Evolutionary conservation across 1,139 yeast species (phyloP).

Genomic region (Pichia sp.): DNA sequence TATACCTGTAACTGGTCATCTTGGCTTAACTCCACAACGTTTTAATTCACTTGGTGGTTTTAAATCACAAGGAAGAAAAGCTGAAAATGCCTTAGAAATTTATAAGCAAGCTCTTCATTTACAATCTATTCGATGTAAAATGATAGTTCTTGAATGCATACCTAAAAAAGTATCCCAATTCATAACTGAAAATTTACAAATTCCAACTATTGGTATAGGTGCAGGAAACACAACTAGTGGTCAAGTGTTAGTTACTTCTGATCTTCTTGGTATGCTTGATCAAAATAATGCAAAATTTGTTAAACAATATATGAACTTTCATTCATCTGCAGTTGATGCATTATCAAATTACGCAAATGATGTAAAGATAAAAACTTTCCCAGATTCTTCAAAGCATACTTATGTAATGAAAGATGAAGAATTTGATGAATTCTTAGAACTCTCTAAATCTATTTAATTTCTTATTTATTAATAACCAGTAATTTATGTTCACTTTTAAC

Average conservation of each 20-base stretch:
- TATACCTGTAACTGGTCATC: slow-evolving; percentile 87
- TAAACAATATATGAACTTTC: slow-evolving; percentile 56
- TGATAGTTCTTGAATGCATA: slow-evolving; percentile 76
- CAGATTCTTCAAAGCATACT: slow-evolving; percentile 56
- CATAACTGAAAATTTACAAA: slow-evolving; percentile 50
- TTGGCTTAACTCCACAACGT: slow-evolving; percentile 89
- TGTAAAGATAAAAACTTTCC: slow-evolving; percentile 51
- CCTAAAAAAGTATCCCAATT: slow-evolving; percentile 68
- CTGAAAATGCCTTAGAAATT: slow-evolving; percentile 49
- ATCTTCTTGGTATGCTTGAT: slow-evolving; percentile 71
- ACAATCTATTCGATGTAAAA: slow-evolving; percentile 75
- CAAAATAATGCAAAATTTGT: slow-evolving; percentile 61
- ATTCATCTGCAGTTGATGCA: slow-evolving; percentile 46
- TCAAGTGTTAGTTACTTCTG: slow-evolving; percentile 85
- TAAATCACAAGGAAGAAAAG: slow-evolving; percentile 70
- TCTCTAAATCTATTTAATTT: slow-evolving; percentile 20
- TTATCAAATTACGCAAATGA: slow-evolving; percentile 52
- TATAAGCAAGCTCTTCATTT: slow-evolving; percentile 62
- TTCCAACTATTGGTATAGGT: slow-evolving; percentile 95
- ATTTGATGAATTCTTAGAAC: slow-evolving; percentile 41
- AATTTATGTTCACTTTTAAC: no score
- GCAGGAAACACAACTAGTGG: slow-evolving; percentile 85
- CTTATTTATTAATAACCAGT: no score
- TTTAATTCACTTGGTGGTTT: slow-evolving; percentile 79
- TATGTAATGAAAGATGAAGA: slow-evolving; percentile 67